These are phyloP conservation scores for Pyrus pyrifolia DNA, from an alignment of 306 rosid genomes.

Conservation along the genomic window DNA sequence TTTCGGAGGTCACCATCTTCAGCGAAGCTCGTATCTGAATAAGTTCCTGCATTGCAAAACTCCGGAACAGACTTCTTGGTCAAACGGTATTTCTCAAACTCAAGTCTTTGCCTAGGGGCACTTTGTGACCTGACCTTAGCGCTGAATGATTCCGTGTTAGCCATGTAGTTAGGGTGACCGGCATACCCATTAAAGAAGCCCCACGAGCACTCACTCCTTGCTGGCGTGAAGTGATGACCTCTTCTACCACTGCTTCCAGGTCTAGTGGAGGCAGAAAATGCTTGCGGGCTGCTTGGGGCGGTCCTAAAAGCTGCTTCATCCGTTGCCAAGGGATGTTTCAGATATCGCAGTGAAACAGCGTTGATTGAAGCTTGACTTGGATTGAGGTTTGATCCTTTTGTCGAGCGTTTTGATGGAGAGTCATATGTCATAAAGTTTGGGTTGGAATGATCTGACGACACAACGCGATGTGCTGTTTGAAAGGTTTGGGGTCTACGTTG, in stretches of 20 bases:
- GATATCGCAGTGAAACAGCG: conserved; percentile 19
- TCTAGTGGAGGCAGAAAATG: conserved; percentile 54
- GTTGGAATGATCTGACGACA: conserved; percentile 30
- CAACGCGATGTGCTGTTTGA: conserved; percentile 31
- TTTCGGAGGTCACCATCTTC: conserved; percentile 31
- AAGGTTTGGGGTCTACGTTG: conserved; percentile 34
- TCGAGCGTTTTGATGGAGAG: conserved; percentile 49
- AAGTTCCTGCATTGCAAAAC: conserved; percentile 43
- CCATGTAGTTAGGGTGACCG: conserved; percentile 77
- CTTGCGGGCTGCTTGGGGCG: conserved; percentile 57
- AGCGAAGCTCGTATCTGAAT: conserved; percentile 31
- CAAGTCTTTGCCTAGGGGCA: conserved; percentile 85
- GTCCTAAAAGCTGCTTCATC: conserved; percentile 47
- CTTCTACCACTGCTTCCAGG: conserved; percentile 50
- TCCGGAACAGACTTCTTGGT: conserved; percentile 37
- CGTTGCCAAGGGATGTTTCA: conserved; percentile 37
- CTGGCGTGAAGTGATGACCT: conserved; percentile 58
- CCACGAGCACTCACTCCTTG: conserved; percentile 76
- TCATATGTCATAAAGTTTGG: conserved; percentile 27
- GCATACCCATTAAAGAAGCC: conserved; percentile 50
- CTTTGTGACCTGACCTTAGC: conserved; percentile 95
- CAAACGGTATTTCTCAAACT: conserved; percentile 52
- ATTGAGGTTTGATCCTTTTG: conserved; percentile 26
- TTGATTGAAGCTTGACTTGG: conserved; percentile 39
- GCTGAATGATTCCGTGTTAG: conserved; percentile 71